Base-by-base conservation (phyloP, 2,329 filamentous ascomycete genomes). In the Elsinoe batatas region DNA sequence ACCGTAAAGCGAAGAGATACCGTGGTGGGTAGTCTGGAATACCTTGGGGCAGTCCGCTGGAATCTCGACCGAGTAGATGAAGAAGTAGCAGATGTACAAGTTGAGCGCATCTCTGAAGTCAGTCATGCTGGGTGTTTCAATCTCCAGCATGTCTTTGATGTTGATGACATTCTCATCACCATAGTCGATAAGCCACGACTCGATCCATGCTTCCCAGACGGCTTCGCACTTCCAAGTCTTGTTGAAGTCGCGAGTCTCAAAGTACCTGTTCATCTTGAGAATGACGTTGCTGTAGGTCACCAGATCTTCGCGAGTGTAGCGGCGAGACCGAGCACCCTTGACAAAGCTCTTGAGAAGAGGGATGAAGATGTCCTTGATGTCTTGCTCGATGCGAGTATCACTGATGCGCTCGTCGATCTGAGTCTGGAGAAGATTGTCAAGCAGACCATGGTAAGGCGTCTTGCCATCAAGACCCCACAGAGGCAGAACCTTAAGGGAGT, bases 21-120 rank as follows among this genome's bases (percentile, higher is more conserved):
- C 76, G 65, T 80, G 78, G 58, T 80, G 78, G 1, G 78, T 79
- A 32, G 76, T 76, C 63, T 80, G 78, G 63, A 79, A 80, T 3
- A 80, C 75, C 12, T 71, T 71, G 0, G 78, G 78, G 26, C 75
- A 71, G 46, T 74, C 69, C 35, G 74, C 73, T 0, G 75, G 75
- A 5, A 76, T 71, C 4, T 70, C 72, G 13, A 77, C 72, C 1
- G 75, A 76, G 63, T 77, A 77, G 57, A 78, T 75, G 63, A 78
- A 71, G 53, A 71, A 67, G 58, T 70, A 77, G 32, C 75, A 69
- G 40, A 64, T 64, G 57, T 64, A 71, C 13, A 71, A 58, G 50
- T 65, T 64, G 3, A 70, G 60, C 3, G 67, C 64, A 32, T 61
- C 61, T 15, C 64, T 59, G 38, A 70, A 67, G 49, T 70, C 62